Evolutionary conservation across 768 basidiomycete species (phyloP), one percentile per base, ranked within the genome.

Genomic region (Gelatoporia subvermispora): DNA sequence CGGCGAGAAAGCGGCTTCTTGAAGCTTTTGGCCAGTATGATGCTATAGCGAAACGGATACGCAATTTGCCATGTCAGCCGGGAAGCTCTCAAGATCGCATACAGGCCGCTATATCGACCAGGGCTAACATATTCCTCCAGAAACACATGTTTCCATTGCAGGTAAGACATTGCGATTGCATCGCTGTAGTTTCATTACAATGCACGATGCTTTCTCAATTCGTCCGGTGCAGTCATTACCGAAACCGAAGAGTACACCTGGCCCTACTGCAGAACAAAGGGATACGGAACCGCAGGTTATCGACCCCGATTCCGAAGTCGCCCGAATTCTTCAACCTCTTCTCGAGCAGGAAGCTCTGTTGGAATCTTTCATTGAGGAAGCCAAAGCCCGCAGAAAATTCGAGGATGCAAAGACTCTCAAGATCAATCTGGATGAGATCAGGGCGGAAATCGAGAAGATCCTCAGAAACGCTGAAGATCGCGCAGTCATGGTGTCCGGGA

Each of bases 261-360:
- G 48, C 16, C 39, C 54, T 4, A 23, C 62, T 3, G 21, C 50
- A 24, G 52, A 56, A 18, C 51, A 44, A 11, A 48, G 54, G 20
- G 48, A 58, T n/a, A 43, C 56, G 10, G 51, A 62, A 36, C 47
- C 49, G 47, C 58, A 60, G 18, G 47, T 57, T 39, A 69, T 81
- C 52, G 84, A 85, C 56, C 75, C 78, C 1, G 84, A 88, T 53
- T 83, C 88, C 2, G 73, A 80, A 25, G 67, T 90, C 18, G 91
- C 92, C 2, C 72, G 78, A 37, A 69, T 75, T 7, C 69, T 97
- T 15, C 93, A 97, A 57, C 93, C 93, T 2, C 70, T 97, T 11
- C 76, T 97, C 15, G 93, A 97, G 67, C 95, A 98, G 65, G 95
- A 99, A 66, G 85, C 87, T 2, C 75, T 97, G 41, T 75, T 99